Percentiles rank a stretch among this genome's conserved stretches.
These are phyloP conservation scores for Canavalia ensiformis DNA, from an alignment of 306 rosid species.

Conservation along the genomic window DNA sequence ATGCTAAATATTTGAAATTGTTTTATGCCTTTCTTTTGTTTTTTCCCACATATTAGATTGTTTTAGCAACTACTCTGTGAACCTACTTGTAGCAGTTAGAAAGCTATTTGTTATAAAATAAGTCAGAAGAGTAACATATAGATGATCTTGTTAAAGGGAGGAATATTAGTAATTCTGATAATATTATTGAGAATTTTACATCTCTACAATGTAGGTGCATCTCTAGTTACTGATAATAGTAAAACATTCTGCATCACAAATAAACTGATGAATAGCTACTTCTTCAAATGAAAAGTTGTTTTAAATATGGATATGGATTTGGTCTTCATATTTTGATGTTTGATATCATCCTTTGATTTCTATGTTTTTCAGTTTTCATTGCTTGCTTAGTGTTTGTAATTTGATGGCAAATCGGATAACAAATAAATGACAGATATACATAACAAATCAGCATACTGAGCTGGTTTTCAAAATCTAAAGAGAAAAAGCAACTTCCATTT, in stretches of 20 bases:
- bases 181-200: background rate
- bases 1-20: slow-evolving; percentile 17
- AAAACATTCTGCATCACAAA: background rate
- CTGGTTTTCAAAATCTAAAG: too few species aligned
- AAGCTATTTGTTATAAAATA: background rate
- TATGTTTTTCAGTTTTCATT: background rate
- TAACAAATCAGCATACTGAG: too few species aligned
- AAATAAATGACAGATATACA: too few species aligned
- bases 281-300: slow-evolving; percentile 1
- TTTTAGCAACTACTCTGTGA: slow-evolving; percentile 5
- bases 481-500: too few species aligned
- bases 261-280: background rate
- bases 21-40: slow-evolving; percentile 4
- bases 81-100: slow-evolving; percentile 4
- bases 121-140: too few species aligned
- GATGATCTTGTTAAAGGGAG: background rate
- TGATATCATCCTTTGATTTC: slow-evolving; percentile 25
- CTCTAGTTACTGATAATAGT: background rate
- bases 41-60: background rate
- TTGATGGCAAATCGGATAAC: background rate
- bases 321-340: background rate
- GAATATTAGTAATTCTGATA: background rate
- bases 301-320: background rate
- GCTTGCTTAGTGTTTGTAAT: background rate
- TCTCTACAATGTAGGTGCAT: background rate